A percentile compares a stretch with the other conserved stretches of the same genome.
phyloP scores from a whole-genome alignment of 805 yeast species.

The Yamadazyma endophytica region DNA sequence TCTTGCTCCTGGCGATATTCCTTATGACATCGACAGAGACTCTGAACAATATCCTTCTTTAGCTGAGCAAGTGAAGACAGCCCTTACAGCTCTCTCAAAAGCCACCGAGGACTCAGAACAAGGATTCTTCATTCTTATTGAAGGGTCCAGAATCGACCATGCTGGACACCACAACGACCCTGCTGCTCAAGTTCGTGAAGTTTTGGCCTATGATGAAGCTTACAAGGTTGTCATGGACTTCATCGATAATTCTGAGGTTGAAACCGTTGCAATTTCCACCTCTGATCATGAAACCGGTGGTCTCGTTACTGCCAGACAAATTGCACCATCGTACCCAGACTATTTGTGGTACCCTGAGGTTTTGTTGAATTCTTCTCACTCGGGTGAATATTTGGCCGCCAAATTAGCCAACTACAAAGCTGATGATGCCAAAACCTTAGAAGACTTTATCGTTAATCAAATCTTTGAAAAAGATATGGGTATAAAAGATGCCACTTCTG shows the following conservation, averaged over 20 bases:
- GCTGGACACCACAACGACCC: constrained; percentile 94
- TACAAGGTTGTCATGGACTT: constrained; percentile 68
- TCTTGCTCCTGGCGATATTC: constrained; percentile 72
- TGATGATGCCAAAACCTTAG: constrained; percentile 18
- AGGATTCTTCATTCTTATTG: constrained; percentile 83
- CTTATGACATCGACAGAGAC: constrained; percentile 77
- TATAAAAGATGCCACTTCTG: constrained; percentile 48
- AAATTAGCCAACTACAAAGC: constrained; percentile 37
- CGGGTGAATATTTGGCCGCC: constrained; percentile 63
- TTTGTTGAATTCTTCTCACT: constrained; percentile 60
- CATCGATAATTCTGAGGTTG: constrained; percentile 63
- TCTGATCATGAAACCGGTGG: constrained; percentile 98
- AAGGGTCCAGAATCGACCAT: constrained; percentile 91
- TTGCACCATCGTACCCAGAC: constrained; percentile 67
- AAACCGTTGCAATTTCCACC: constrained; percentile 75
- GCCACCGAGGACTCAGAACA: constrained; percentile 70
- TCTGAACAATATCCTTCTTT: constrained; percentile 62
- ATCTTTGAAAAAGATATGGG: constrained; percentile 66
- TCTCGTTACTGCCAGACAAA: constrained; percentile 74
- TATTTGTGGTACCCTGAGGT: constrained; percentile 81
- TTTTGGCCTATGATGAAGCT: constrained; percentile 79
- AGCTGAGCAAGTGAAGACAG: constrained; percentile 72
- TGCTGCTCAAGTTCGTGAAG: constrained; percentile 88
- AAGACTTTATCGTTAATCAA: constrained; percentile 46
- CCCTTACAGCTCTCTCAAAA: constrained; percentile 59